Evolutionary conservation across 352 stramenopile species (phyloP), one percentile per base, ranked within the genome.

Genomic region (Phytophthora fragariae): DNA sequence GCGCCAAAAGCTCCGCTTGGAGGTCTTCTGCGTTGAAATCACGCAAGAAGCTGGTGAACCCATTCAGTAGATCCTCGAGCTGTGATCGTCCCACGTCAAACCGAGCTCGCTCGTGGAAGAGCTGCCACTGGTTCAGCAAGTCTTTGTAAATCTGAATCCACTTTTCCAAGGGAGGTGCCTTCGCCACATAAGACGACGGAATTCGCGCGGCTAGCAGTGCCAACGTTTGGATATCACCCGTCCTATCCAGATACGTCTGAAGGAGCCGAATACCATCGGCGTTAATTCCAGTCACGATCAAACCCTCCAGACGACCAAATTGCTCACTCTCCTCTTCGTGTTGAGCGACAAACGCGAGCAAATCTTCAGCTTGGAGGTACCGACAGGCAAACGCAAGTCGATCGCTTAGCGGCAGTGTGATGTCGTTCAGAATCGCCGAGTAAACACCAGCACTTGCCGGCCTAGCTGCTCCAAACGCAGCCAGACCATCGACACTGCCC

Each of bases 61-160:
- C 76, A 57, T 96, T 97, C 7, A 98, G 67, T 7, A 94, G 73
- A 58, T 97, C 91, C 17, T 98, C 78, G 3, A 98, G 77, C 57
- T 98, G 93, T 27, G 91, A 90, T 15, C 94, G 87, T 19, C 91
- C 93, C 24, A 98, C 93, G 78, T 98, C 96, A 69, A 98, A 98
- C 17, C 94, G 89, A 17, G 95, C 92, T 62, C 96, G 85, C 55
- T 91, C 90, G 61, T 98, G 91, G 82, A 97, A 99, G 54, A 99
- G 92, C 75, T 98, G 93, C 84, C 91, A 97, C 31, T 92, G 91
- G 68, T 99, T 99, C 2, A 99, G 81, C 47, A 98, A 72, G 17
- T 95, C 81, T 39, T 97, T 89, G 70, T 98, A 99, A 31, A 85
- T 90, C 37, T 96, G 83, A 52, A 99, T 88, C 95, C 95, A 99